These are phyloP conservation scores for Scalesia atractyloides DNA, from an alignment of 129 eudicot genomes.

Conservation along the genomic window DNA sequence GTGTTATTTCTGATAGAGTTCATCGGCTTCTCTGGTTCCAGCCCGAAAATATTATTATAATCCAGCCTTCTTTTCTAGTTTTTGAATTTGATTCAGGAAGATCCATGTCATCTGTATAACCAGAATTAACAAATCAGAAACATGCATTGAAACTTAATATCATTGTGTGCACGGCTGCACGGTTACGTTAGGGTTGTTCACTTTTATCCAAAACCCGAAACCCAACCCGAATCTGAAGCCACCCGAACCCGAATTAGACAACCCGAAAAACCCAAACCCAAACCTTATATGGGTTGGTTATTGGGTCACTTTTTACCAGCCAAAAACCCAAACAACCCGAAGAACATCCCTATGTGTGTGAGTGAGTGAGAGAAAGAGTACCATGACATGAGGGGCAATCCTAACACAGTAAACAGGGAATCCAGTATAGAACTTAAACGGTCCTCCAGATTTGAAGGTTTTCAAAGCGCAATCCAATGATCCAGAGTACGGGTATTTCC, in stretches of 20 bases:
- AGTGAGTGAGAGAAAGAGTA: slow-evolving; percentile 31
- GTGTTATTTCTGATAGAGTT: slow-evolving; percentile 34
- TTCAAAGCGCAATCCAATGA: slow-evolving; percentile 85
- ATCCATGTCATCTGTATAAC: slow-evolving; percentile 88
- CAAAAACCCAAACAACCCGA: too few species aligned
- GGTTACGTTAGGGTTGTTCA: too few species aligned
- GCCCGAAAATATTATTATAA: slow-evolving; percentile 37
- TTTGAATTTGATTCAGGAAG: slow-evolving; percentile 89
- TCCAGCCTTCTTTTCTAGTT: slow-evolving; percentile 65
- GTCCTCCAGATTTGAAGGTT: slow-evolving; percentile 84
- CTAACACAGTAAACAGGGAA: slow-evolving; percentile 90
- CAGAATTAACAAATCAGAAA: slow-evolving; percentile 14
- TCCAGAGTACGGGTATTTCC: slow-evolving; percentile 80
- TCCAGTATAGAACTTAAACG: slow-evolving; percentile 80
- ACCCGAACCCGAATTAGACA: too few species aligned
- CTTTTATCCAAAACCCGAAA: too few species aligned
- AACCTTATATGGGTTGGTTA: too few species aligned
- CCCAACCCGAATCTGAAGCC: too few species aligned
- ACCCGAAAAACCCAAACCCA: too few species aligned
- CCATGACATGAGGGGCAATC: slow-evolving; percentile 99
- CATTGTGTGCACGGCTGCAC: too few species aligned
- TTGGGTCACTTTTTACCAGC: too few species aligned
- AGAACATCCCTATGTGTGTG: not conserved
- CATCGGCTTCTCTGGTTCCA: slow-evolving; percentile 16
- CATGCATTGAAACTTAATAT: not conserved